phyloP scores from a whole-genome alignment of 257 asterid genomes.

The Rauvolfia tetraphylla region DNA sequence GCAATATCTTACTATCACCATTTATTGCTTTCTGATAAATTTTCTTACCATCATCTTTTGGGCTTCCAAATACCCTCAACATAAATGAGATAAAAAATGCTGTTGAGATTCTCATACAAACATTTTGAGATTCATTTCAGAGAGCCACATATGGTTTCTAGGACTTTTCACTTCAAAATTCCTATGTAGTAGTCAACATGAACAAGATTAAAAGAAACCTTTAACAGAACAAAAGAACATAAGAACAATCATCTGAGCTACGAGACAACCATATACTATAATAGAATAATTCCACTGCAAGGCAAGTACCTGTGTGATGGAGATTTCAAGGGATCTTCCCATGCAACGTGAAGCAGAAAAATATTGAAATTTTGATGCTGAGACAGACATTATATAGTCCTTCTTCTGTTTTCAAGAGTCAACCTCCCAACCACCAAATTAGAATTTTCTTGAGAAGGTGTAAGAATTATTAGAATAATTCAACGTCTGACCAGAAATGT shows the following conservation, averaged over 20 bases:
- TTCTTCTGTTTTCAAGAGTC: neutral
- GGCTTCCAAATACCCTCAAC: no score
- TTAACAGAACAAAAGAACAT: neutral
- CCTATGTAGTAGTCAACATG: no score
- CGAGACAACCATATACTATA: neutral
- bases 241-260: neutral
- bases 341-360: neutral
- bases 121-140: no score
- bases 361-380: neutral
- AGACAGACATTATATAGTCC: neutral
- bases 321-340: neutral
- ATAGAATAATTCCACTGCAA: neutral
- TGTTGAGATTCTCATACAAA: no score
- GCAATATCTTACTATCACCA: no score
- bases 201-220: no score
- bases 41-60: no score
- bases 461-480: neutral
- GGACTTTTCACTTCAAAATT: no score
- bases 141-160: no score
- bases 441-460: no score
- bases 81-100: no score
- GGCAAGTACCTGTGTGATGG: neutral
- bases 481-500: neutral
- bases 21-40: no score
- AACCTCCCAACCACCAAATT: slow-evolving; percentile 3